phyloP scores from a whole-genome alignment of 2,329 filamentous ascomycete species.

The Phaeosphaeriaceae sp. region DNA sequence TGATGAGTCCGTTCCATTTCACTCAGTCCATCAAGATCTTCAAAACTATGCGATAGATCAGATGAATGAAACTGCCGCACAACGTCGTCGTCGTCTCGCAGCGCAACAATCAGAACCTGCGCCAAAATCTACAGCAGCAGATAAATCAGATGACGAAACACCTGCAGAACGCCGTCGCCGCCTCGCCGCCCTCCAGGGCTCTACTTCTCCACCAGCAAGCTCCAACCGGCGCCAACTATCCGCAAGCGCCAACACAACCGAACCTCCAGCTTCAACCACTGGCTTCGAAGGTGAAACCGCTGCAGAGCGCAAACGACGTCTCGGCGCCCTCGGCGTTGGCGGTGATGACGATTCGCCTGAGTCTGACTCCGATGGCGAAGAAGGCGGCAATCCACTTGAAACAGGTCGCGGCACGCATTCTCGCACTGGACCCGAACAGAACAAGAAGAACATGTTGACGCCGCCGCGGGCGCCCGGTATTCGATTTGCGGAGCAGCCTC shows the following conservation, averaged over 20 bases:
- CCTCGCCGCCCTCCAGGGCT: slow-evolving; percentile 19
- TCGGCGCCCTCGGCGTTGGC: slow-evolving; percentile 72
- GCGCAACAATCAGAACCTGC: slow-evolving; percentile 15
- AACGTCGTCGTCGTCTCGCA: slow-evolving; percentile 53
- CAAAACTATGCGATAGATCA: slow-evolving; percentile 31
- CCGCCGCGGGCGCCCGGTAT: slow-evolving; percentile 59
- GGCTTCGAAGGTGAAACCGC: slow-evolving; percentile 67
- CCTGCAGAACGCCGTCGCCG: slow-evolving; percentile 28
- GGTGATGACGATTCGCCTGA: slow-evolving; percentile 30
- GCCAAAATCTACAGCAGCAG: slow-evolving; percentile 6
- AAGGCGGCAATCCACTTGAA: slow-evolving; percentile 42
- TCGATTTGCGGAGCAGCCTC: slow-evolving; percentile 63
- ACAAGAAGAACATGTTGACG: slow-evolving; percentile 14
- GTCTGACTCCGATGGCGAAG: slow-evolving; percentile 43
- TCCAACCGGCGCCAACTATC: slow-evolving; percentile 17
- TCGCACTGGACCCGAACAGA: slow-evolving; percentile 5
- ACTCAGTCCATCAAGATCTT: slow-evolving; percentile 50
- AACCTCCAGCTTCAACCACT: slow-evolving; percentile 38
- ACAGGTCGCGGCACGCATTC: slow-evolving; percentile 42
- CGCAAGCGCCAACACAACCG: slow-evolving; percentile 10
- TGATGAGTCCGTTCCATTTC: slow-evolving; percentile 55
- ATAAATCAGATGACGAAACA: slow-evolving; percentile 28
- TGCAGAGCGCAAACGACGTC: slow-evolving; percentile 74
- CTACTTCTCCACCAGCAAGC: slow-evolving; percentile 18
- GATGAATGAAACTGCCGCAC: slow-evolving; percentile 46